These are phyloP conservation scores for Lepidium africanum DNA, from an alignment of 345 rosid species.

Conservation along the genomic window DNA sequence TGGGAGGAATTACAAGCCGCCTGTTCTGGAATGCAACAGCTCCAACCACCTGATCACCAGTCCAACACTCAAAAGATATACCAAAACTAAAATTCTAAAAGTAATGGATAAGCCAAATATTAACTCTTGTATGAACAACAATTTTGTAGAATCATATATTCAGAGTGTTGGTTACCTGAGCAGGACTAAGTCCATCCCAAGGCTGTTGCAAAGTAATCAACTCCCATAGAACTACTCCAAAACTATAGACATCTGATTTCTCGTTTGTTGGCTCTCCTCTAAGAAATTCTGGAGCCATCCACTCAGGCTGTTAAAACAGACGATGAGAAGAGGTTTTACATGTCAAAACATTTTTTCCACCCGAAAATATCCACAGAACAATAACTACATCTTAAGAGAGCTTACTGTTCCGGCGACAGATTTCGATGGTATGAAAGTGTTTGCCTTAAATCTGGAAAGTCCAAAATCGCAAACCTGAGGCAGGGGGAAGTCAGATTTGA, in stretches of 20 bases:
- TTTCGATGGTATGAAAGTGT: constrained; percentile 81
- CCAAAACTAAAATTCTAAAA: not conserved
- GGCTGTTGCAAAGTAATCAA: constrained; percentile 86
- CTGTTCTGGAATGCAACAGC: constrained; percentile 99
- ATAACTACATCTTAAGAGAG: not conserved
- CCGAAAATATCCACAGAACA: constrained; percentile 13
- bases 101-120: not conserved
- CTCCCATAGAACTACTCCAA: constrained; percentile 94
- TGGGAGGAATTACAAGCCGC: constrained; percentile 67
- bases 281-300: constrained; percentile 99
- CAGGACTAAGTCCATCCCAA: constrained; percentile 88
- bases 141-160: not conserved
- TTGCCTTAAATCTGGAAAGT: constrained; percentile 88
- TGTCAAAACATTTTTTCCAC: constrained; percentile 17
- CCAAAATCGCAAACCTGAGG: constrained; percentile 93
- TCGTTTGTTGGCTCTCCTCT: constrained; percentile 97
- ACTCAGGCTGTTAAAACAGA: constrained; percentile 81
- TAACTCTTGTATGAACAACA: not conserved
- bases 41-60: constrained; percentile 72
- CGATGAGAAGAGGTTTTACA: constrained; percentile 34
- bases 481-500: not conserved
- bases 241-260: constrained; percentile 92
- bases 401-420: constrained; percentile 97
- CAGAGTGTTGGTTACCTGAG: constrained; percentile 57
- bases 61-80: not conserved